These are phyloP conservation scores for Erysimum cheiranthoides DNA, from an alignment of 345 rosid species.

Conservation along the genomic window DNA sequence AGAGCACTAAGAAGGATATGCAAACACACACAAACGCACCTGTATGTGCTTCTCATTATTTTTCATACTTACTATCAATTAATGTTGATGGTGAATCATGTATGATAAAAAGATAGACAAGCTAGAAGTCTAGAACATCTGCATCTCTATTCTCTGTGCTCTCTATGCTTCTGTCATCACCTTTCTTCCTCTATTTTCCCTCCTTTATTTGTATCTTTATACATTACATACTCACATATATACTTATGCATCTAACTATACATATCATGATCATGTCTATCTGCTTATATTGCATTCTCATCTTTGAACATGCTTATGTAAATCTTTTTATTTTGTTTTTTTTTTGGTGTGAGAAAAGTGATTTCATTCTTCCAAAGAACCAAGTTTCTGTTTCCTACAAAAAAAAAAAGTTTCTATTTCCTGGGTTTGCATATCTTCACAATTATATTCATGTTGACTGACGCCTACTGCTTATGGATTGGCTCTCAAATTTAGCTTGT, in stretches of 20 bases:
- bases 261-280: not conserved
- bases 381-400: not conserved
- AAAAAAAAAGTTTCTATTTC: no score
- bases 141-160: conserved; percentile 16
- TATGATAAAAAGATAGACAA: not conserved
- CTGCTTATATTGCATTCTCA: not conserved
- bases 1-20: conserved; percentile 16
- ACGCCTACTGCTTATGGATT: no score
- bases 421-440: not conserved
- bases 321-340: not conserved
- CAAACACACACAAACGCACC: not conserved
- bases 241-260: not conserved
- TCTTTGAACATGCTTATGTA: not conserved
- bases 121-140: not conserved
- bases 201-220: not conserved
- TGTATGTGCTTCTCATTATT: not conserved
- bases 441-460: not conserved
- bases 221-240: not conserved
- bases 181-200: not conserved
- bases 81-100: not conserved
- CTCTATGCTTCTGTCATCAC: conserved; percentile 13
- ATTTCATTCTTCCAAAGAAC: not conserved
- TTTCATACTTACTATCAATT: not conserved
- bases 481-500: no score
- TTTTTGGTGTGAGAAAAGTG: not conserved